Percentiles rank a stretch among this genome's conserved stretches.
Conservation (phyloP, 371 early-diverging fungal genomes). For the Circinella minor region DNA sequence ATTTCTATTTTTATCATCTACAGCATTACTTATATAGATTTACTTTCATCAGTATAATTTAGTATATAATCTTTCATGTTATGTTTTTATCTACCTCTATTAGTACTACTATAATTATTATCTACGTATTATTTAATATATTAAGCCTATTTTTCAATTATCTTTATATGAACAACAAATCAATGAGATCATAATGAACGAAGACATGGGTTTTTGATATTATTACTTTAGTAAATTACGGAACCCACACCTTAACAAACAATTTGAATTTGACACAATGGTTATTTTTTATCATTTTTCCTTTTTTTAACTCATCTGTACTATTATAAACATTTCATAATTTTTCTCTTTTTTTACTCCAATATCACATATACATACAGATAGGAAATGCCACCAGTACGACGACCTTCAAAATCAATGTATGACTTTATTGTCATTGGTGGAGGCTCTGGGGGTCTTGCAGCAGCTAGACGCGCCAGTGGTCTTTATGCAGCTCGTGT, state of each 20-base stretch:
- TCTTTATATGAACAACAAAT: neutral
- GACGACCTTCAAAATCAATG: slow-evolving; percentile 37
- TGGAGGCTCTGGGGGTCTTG: slow-evolving; percentile 88
- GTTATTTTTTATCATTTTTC: too few relatives aligned
- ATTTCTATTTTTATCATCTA: neutral
- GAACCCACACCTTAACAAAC: neutral
- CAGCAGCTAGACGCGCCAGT: slow-evolving; percentile 90
- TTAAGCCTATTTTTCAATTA: neutral
- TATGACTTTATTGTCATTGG: slow-evolving; percentile 95
- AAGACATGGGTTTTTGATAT: neutral
- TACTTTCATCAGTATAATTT: neutral
- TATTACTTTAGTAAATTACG: neutral
- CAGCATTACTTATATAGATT: neutral
- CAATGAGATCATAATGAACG: neutral
- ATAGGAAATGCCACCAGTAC: slow-evolving; percentile 46
- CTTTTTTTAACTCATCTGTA: neutral
- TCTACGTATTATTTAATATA: neutral
- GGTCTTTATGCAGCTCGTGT: slow-evolving; percentile 92
- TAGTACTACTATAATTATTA: neutral
- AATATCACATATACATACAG: neutral
- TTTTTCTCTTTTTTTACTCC: neutral
- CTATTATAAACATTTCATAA: neutral
- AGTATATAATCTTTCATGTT: neutral
- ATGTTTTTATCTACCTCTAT: neutral
- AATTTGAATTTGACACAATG: too few relatives aligned